phyloP scores from a whole-genome alignment of 192 early-diverging fungal genomes.

The Gonapodya prolifera region DNA sequence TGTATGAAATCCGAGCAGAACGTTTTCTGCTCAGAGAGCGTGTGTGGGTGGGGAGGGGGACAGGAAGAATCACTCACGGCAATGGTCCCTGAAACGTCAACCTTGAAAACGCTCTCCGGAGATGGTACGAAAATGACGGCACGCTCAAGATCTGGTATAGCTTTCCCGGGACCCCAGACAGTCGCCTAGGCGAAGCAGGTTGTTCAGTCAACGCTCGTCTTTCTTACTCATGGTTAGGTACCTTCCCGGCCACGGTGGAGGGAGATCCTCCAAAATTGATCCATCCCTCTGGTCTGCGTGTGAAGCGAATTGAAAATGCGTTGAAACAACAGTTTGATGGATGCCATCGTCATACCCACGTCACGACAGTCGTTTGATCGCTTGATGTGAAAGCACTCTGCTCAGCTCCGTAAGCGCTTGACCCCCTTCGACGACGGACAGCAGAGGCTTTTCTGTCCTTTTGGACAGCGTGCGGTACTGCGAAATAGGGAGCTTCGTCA shows the following conservation, averaged over 20 bases:
- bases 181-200: neutral
- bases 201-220: no score
- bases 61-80: neutral
- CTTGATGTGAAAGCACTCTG: neutral
- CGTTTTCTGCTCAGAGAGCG: neutral
- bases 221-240: no score
- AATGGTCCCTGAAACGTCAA: neutral
- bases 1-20: slow-evolving; percentile 12
- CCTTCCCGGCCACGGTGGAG: neutral
- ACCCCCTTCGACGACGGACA: neutral
- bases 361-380: neutral
- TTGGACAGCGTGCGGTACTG: no score
- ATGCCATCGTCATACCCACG: neutral
- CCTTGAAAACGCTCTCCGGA: neutral
- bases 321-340: neutral
- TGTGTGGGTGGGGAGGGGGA: neutral
- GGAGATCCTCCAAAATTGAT: neutral
- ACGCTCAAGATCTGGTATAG: neutral
- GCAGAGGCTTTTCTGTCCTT: no score
- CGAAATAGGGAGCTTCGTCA: no score
- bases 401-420: neutral
- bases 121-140: neutral
- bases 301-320: neutral
- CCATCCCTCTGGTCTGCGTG: neutral
- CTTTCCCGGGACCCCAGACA: neutral